phyloP scores from a whole-genome alignment of 139 green algal genomes.

The Chlorella sp. region DNA sequence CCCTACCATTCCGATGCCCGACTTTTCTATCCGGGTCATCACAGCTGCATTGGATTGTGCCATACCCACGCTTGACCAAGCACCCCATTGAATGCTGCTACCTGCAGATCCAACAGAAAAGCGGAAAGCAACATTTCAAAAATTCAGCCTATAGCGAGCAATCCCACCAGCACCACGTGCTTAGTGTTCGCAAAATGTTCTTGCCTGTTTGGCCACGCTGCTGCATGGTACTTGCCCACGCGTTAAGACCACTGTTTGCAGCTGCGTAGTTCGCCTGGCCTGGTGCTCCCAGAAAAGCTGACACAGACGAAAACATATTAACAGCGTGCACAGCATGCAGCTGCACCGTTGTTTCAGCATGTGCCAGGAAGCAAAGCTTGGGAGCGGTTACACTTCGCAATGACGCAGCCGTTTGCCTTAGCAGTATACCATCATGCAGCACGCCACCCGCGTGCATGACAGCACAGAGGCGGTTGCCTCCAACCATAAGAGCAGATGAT shows the following conservation, averaged over 20 bases:
- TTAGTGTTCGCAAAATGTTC: background rate
- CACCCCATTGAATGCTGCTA: slow-evolving; percentile 76
- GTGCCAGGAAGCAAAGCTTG: slow-evolving; percentile 40
- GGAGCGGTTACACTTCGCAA: slow-evolving; percentile 42
- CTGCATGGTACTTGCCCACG: background rate
- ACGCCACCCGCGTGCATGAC: slow-evolving; percentile 74
- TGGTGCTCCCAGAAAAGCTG: slow-evolving; percentile 54
- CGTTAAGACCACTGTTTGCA: slow-evolving; percentile 73
- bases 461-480: background rate
- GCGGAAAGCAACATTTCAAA: background rate
- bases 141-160: background rate
- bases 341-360: background rate
- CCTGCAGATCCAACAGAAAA: background rate
- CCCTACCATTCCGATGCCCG: background rate
- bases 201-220: slow-evolving; percentile 39
- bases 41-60: slow-evolving; percentile 23
- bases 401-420: slow-evolving; percentile 50
- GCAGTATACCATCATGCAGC: slow-evolving; percentile 72
- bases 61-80: slow-evolving; percentile 77
- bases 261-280: slow-evolving; percentile 71
- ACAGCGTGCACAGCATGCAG: background rate
- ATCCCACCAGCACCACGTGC: background rate
- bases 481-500: background rate
- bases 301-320: slow-evolving; percentile 62
- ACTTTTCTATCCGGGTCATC: background rate